Base-by-base conservation (phyloP, 2,329 filamentous ascomycete genomes). In the Sphaerulina vaccinii region DNA sequence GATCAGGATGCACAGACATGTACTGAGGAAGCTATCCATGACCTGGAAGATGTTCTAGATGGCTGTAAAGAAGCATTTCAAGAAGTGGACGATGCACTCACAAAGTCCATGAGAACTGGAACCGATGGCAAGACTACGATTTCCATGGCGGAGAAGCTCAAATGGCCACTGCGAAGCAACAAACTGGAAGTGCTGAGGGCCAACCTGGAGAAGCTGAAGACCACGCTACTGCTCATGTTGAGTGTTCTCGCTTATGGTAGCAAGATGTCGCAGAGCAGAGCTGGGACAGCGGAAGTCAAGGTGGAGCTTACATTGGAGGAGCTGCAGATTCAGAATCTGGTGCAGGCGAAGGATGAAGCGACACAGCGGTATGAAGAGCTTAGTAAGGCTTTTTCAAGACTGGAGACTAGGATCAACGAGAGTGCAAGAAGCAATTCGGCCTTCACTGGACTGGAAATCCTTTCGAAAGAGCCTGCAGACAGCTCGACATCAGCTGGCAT, bases 161-260 rank as follows among this genome's bases (percentile, higher is more conserved):
- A 42, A 29, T 58, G 52, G 46, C 53, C 53, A 2, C 23, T 57
- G 3, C 41, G 51, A 13, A 54, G 44, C 19, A 45, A 51, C 5
- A 57, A 55, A 13, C 18, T 58, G 10, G 51, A 52, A n/a, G 40
- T 51, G 1, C 42, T 60, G 38, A 44, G 56, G 3, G 53, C 56
- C 3, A 55, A 58, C 33, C 24, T 60, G 41, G 53, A 60, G 45
- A 51, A 49, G 32, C 21, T 58, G 35, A 60, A 60, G 42, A 57
- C 36, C 1, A 55, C 56, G 2, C 48, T 60, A 5, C 22, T 57
- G 46, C n/a, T 60, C 13, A 58, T 60, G 56, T 18, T 60, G 13
- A 54, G 43, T 36, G 55, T 58, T 3, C 37, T 58, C 6, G 46
- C 47, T 10, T 58, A 49, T 32, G 54, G 37, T 3, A 42, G 35